Base-by-base conservation (phyloP, 768 basidiomycete species). In the Pleurotus tuoliensis region DNA sequence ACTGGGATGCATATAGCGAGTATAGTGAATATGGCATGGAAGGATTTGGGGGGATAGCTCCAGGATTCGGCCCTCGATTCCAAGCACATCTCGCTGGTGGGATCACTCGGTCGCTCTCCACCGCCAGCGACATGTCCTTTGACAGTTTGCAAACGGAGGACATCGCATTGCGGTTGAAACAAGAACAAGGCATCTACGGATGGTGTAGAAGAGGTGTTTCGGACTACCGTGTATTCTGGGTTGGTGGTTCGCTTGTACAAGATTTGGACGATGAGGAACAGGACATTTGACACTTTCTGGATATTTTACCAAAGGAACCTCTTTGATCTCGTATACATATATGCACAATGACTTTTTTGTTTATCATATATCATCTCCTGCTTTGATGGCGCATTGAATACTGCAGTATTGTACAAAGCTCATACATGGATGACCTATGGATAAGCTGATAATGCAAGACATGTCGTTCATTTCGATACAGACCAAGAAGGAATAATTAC, bases 181-280 rank as follows among this genome's bases (percentile, higher is more conserved):
- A 69, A 18, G 82, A 85, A 56, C 76, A 86, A 56, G 91, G 91
- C 5, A 69, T 88, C 4, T 94, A 93, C 66, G 90, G 82, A 0
- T 92, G 91, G 90, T 78, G 83, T 69, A 72, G 82, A 62, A 90
- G 86, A 64, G 90, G 86, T 13, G 59, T 75, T 3, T 81, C 84
- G 54, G 91, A 94, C 64, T 94, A 84, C 80, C 75, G 91, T 18
- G 81, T 93, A 11, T 85, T 93, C 65, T 94, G 91, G 91, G 71
- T 92, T 8, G 91, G 91, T 0, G 88, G 88, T 18, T 72, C 72
- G 61, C 69, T 66, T 38, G 71, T 55, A 54, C 69, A 64, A 13
- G 59, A 67, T 27, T 66, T 61, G 60, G 68, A 63, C 22, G 68
- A 68, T 4, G 71, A 71, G 27, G 70, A 69, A 34, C 30, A 11